A percentile compares a stretch with the other conserved stretches of the same genome.
Evolutionary conservation across 257 asterid species (phyloP).

Genomic region (Rubia yunnanensis): DNA sequence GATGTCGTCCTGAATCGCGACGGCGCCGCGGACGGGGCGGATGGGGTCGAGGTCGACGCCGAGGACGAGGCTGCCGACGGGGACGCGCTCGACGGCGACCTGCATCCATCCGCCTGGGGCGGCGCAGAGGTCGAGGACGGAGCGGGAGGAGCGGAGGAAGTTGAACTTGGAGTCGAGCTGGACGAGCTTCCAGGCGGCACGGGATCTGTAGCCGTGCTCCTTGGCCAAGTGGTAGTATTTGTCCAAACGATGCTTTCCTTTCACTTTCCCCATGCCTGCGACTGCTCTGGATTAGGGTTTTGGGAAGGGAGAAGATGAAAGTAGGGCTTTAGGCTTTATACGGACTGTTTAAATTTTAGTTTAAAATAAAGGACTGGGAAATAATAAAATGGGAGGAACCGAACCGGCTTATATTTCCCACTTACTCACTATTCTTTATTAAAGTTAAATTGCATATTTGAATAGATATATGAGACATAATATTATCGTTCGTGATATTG

Average conservation of each 20-base stretch:
- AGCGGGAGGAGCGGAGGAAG: conserved; percentile 61
- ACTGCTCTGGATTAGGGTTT: conserved; percentile 17
- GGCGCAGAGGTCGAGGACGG: conserved; percentile 95
- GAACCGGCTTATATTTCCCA: too few relatives aligned
- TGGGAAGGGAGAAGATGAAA: not conserved
- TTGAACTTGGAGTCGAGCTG: conserved; percentile 70
- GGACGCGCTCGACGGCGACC: conserved; percentile 64
- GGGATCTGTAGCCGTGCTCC: conserved; percentile 81
- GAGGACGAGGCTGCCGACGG: conserved; percentile 74
- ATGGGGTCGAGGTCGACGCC: conserved; percentile 86
- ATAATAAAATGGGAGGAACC: too few relatives aligned
- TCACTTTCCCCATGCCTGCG: conserved; percentile 74
- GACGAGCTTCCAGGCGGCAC: conserved; percentile 86
- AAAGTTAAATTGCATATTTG: too few relatives aligned
- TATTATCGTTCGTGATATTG: too few relatives aligned
- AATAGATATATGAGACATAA: too few relatives aligned
- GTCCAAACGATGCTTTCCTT: conserved; percentile 89
- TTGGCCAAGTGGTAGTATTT: conserved; percentile 72
- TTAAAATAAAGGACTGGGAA: too few relatives aligned
- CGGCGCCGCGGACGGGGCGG: conserved; percentile 76
- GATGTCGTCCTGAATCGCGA: conserved; percentile 71
- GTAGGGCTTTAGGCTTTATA: not conserved
- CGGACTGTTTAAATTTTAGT: not conserved
- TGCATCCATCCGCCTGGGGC: conserved; percentile 99
- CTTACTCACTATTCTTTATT: too few relatives aligned